Evolutionary conservation across 2,329 filamentous ascomycete species (phyloP), one percentile per base, ranked within the genome.

Genomic region (Trichoderma citrinoviride): DNA sequence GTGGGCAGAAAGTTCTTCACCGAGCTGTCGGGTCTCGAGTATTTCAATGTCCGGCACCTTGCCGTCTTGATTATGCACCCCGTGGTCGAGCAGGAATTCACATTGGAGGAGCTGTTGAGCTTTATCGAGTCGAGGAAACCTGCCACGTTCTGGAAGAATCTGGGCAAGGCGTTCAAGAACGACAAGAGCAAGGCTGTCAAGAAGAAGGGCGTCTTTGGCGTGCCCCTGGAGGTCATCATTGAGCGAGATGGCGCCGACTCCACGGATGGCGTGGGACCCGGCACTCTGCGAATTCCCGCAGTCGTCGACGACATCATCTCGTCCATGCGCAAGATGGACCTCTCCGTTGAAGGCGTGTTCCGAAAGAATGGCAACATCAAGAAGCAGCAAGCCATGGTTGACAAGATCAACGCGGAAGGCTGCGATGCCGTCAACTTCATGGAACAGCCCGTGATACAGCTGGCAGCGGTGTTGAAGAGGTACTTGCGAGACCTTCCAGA

Each of bases 321-420:
- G 4, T 93, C 93, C 14, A 97, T 99, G 92, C 89, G 93, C 71
- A 95, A 94, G 77, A 98, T 99, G 92, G 95, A 99, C 76, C 93
- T 99, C 81, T 98, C 94, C 1, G 92, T 99, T 1, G 95, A 99
- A 77, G 95, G 95, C 72, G 93, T 99, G 23, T 99, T 99, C 86
- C 89, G 95, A 71, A 99, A 99, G 84, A 99, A 98, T 73, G 95
- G 95, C 71, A 99, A 98, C 77, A 97, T 99, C 80, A 94, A 95
- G 77, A 91, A 93, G 70, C 83, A 97, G 50, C 92, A 91, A 70
- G 93, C 97, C 67, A 82, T 96, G 7, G 89, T 92, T 44, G 92
- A 96, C 64, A 83, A 89, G 71, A 93, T 99, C 68, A 95, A 99
- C 76, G 87, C 87, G 50, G 90, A 92, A 61, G 94, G 92, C 47